Evolutionary conservation across 1,139 yeast species (phyloP).

Genomic region (Chernovozyma aurita): DNA sequence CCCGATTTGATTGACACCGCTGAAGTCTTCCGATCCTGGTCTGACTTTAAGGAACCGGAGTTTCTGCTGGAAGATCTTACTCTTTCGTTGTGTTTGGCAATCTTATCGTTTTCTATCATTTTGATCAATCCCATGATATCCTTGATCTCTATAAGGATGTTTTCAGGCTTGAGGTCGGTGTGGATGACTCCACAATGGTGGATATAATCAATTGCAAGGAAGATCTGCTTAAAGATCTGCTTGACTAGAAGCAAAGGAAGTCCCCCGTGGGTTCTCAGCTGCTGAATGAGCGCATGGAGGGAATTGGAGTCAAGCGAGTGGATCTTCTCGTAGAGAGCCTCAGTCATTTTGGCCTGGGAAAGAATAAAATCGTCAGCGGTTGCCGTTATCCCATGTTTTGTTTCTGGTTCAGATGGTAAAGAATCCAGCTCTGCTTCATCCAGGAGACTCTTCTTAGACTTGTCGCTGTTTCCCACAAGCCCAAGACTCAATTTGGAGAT

Average conservation of each 20-base stretch:
- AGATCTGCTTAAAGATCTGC: slow-evolving; percentile 34
- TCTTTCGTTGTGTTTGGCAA: slow-evolving; percentile 12
- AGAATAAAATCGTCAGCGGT: too few relatives aligned
- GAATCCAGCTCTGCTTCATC: too few relatives aligned
- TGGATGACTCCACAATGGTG: slow-evolving; percentile 42
- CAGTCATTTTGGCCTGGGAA: too few relatives aligned
- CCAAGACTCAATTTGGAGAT: slow-evolving; percentile 8
- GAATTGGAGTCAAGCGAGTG: slow-evolving; percentile 13
- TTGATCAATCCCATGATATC: slow-evolving; percentile 33
- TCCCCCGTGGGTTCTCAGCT: slow-evolving; percentile 21
- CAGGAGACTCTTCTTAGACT: too few relatives aligned
- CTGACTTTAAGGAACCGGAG: neutral
- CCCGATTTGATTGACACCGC: neutral
- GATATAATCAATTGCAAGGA: slow-evolving; percentile 36
- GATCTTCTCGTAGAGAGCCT: slow-evolving; percentile 6
- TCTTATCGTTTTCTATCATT: slow-evolving; percentile 29
- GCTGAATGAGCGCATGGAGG: slow-evolving; percentile 12
- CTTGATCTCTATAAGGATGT: slow-evolving; percentile 37
- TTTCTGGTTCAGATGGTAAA: too few relatives aligned
- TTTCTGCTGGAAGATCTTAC: neutral
- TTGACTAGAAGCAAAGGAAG: slow-evolving; percentile 34
- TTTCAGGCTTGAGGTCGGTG: slow-evolving; percentile 44
- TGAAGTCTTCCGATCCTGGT: neutral
- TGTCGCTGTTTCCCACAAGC: slow-evolving; percentile 3
- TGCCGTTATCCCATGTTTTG: too few relatives aligned